Base-by-base conservation (phyloP, 2,329 filamentous ascomycete genomes). In the Cercospora sp. region DNA sequence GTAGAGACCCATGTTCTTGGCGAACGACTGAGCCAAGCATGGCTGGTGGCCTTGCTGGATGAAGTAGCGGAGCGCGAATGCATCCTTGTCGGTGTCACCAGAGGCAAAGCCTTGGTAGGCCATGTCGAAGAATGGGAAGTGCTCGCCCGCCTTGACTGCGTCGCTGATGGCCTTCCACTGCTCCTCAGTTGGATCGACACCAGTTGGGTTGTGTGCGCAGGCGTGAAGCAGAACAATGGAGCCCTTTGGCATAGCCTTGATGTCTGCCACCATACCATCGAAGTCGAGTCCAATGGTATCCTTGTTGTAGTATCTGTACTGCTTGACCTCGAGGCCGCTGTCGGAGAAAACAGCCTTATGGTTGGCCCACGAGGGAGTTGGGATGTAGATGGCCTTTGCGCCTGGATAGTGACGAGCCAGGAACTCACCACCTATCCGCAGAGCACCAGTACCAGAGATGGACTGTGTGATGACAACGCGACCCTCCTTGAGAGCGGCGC, bases 1-100 rank as follows among this genome's bases (percentile, higher is more conserved):
- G 80, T 99, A 98, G 71, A 99, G 92, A 84, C 95, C 95, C 94
- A 99, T 98, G 88, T 99, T 99, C 91, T 98, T 98, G 80, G 94
- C 94, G 82, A 98, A 98, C 64, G 91, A 95, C 85, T 98, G 94
- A 77, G 91, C 90, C 71, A 98, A 89, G 78, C 89, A 90, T 79
- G 95, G 89, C 79, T 93, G 88, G 85, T 97, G 93, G 76, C 94
- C 94, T 84, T 97, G 85, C 83, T 93, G 87, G 80, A 97, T 89
- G 81, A 99, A 99, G 86, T 97, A 87, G 74, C 95, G 90, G 74
- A 98, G 87, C 69, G 95, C 92, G 80, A 94, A 98, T 72, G 95
- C 95, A 80, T 99, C 94, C 82, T 90, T 90, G 85, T 96, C 88
- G 72, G 92, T 95, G 83, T 97, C 88, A 75, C 94, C 94, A 72